Percentiles rank a stretch among this genome's conserved stretches.
Evolutionary conservation across 2,329 filamentous ascomycete genomes (phyloP).

Genomic region (Aspergillus sp.): DNA sequence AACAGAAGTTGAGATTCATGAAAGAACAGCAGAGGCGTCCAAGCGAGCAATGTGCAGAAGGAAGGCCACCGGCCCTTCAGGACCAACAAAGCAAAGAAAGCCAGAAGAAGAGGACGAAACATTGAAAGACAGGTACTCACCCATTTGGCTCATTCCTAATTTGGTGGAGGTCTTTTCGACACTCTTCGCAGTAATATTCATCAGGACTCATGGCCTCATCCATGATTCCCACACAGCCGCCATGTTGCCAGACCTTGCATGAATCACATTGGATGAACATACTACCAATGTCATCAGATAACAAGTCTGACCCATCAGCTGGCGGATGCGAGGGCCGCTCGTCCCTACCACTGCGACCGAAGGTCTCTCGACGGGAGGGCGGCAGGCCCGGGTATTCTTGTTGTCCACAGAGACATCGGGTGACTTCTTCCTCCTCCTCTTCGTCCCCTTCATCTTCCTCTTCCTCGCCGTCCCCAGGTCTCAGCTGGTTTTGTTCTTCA

Average conservation of each 20-base stretch:
- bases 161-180: conserved; percentile 83
- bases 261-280: conserved; percentile 97
- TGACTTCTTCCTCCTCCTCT: conserved; percentile 81
- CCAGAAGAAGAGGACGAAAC: not conserved
- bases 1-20: not conserved
- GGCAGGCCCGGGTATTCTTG: conserved; percentile 87
- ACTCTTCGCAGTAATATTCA: conserved; percentile 96
- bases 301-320: conserved; percentile 52
- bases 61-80: no score
- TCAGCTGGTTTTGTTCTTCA: conserved; percentile 51
- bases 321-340: conserved; percentile 53
- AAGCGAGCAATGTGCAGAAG: no score
- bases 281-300: conserved; percentile 80
- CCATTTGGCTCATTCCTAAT: conserved; percentile 74
- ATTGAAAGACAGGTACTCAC: conserved; percentile 50
- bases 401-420: conserved; percentile 88
- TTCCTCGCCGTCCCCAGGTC: conserved; percentile 38
- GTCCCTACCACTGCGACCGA: conserved; percentile 54
- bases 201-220: conserved; percentile 89
- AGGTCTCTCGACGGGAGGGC: conserved; percentile 49
- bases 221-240: conserved; percentile 93
- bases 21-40: no score
- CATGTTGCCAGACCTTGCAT: conserved; percentile 98
- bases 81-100: not conserved
- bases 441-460: conserved; percentile 60